phyloP scores from a whole-genome alignment of 129 eudicot genomes.

The Escallonia rubra region DNA sequence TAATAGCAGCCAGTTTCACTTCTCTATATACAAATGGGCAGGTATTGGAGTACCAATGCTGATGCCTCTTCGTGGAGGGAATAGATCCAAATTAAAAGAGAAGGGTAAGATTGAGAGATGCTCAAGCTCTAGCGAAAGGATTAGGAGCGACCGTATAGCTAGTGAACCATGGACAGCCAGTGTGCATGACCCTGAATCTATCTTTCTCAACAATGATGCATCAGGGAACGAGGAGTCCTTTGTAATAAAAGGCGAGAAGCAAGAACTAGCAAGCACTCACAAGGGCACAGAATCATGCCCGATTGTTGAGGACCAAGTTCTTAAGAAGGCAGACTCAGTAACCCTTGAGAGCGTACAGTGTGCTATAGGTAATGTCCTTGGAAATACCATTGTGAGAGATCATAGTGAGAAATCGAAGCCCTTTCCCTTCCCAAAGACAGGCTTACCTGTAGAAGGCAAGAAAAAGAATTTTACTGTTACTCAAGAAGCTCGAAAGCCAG shows the following conservation, averaged over 20 bases:
- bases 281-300: not conserved
- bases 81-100: constrained; percentile 31
- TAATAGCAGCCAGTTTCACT: constrained; percentile 49
- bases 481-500: constrained; percentile 18
- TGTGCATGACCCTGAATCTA: not conserved
- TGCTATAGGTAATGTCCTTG: not conserved
- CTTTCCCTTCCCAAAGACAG: constrained; percentile 10
- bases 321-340: constrained; percentile 5
- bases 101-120: constrained; percentile 23
- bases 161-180: not conserved
- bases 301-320: constrained; percentile 7
- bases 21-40: constrained; percentile 93
- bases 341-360: not conserved
- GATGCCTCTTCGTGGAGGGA: constrained; percentile 39
- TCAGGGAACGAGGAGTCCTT: constrained; percentile 13
- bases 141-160: constrained; percentile 8
- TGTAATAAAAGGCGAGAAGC: constrained; percentile 1
- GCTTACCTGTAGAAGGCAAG: constrained; percentile 19
- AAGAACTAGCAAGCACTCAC: constrained; percentile 7
- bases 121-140: constrained; percentile 21
- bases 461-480: constrained; percentile 21
- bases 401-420: constrained; percentile 22
- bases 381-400: not conserved
- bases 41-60: constrained; percentile 55
- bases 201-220: constrained; percentile 5